Evolutionary conservation across 2,329 filamentous ascomycete genomes (phyloP).

Genomic region (Claviceps fusiformis): DNA sequence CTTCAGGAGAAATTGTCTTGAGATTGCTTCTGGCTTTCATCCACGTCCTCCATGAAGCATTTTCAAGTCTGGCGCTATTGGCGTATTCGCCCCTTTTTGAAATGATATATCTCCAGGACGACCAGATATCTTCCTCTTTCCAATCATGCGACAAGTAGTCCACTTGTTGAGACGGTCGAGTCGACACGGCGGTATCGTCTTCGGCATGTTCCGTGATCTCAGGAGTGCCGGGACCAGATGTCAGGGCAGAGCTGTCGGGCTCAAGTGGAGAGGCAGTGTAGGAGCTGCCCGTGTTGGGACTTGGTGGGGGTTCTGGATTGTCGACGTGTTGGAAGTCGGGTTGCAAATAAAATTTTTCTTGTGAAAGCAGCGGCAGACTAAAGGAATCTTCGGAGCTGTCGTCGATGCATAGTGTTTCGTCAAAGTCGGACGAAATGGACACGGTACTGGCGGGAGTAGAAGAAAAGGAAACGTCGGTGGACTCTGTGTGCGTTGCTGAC

Average conservation of each 20-base stretch:
- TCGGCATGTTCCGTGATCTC: constrained; percentile 48
- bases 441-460: constrained; percentile 52
- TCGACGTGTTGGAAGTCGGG: constrained; percentile 20
- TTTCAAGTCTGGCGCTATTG: constrained; percentile 74
- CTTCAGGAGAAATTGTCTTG: constrained; percentile 79
- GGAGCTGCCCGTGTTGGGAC: constrained; percentile 35
- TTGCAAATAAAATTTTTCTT: constrained; percentile 30
- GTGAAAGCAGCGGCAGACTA: constrained; percentile 30
- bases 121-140: constrained; percentile 94
- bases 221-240: constrained; percentile 46
- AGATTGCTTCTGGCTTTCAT: constrained; percentile 81
- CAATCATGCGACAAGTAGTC: constrained; percentile 90
- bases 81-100: constrained; percentile 65
- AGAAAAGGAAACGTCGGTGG: constrained; percentile 41
- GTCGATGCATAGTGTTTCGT: constrained; percentile 32
- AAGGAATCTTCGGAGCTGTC: constrained; percentile 32
- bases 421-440: constrained; percentile 45
- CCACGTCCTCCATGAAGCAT: constrained; percentile 96
- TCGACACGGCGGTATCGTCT: constrained; percentile 65
- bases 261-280: constrained; percentile 40
- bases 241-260: constrained; percentile 34
- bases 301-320: constrained; percentile 35
- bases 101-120: constrained; percentile 88
- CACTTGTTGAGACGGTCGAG: constrained; percentile 74
- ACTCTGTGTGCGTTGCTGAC: constrained; percentile 33